Conservation (phyloP, 306 rosid genomes). For the Neltuma alba region DNA sequence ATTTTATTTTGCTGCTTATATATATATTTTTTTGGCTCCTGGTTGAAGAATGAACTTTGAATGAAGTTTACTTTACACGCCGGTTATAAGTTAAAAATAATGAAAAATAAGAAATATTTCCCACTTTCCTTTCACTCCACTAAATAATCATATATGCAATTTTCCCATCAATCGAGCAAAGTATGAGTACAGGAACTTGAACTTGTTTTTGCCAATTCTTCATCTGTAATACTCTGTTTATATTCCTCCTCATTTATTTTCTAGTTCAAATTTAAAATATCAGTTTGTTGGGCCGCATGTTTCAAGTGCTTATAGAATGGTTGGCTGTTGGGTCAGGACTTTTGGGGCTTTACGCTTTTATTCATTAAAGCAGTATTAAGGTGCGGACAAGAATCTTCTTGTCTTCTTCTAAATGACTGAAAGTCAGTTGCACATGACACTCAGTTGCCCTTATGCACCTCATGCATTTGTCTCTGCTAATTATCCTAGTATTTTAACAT, state of each 20-base stretch:
- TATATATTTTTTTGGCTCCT: background rate
- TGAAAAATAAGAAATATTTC: constrained; percentile 1
- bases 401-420: constrained; percentile 5
- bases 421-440: constrained; percentile 23
- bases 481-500: constrained; percentile 27
- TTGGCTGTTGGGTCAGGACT: background rate
- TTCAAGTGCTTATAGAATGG: background rate
- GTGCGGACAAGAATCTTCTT: constrained; percentile 11
- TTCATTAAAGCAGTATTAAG: background rate
- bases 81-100: background rate
- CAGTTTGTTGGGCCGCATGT: background rate
- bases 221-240: constrained; percentile 19
- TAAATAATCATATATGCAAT: constrained; percentile 23
- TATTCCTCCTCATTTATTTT: background rate
- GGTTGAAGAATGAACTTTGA: background rate
- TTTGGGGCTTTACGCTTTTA: background rate
- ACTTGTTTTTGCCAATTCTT: constrained; percentile 10
- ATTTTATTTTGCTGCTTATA: too few relatives aligned
- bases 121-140: background rate
- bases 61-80: background rate
- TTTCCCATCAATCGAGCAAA: constrained; percentile 20
- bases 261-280: constrained; percentile 27
- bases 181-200: background rate
- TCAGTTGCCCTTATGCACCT: constrained; percentile 27
- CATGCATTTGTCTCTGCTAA: constrained; percentile 27